Evolutionary conservation across 441 rosid species (phyloP).

Genomic region (Populus trichocarpa): DNA sequence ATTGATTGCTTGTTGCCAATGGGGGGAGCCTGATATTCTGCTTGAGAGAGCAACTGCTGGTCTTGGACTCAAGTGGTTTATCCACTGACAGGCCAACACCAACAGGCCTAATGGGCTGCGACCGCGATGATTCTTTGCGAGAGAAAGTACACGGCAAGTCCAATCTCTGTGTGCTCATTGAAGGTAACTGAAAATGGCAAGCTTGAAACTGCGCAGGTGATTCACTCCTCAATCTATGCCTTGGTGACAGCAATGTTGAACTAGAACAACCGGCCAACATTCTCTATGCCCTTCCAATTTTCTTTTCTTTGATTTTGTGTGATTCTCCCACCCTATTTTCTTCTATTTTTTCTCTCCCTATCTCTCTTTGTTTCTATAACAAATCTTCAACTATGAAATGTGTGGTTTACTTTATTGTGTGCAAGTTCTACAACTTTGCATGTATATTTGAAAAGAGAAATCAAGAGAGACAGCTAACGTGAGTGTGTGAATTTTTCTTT

Average conservation of each 20-base stretch:
- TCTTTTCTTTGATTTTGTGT: conserved; percentile 15
- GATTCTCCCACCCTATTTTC: conserved; percentile 38
- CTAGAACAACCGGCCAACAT: conserved; percentile 99
- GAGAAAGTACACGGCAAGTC: conserved; percentile 84
- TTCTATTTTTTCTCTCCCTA: conserved; percentile 25
- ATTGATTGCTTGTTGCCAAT: conserved; percentile 49
- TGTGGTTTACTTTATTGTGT: conserved; percentile 18
- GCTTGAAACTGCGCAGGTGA: conserved; percentile 69
- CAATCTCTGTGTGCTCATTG: conserved; percentile 97
- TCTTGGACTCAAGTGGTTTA: conserved; percentile 59
- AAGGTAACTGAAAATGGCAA: conserved; percentile 69
- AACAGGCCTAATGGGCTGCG: conserved; percentile 68
- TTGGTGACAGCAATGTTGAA: conserved; percentile 90
- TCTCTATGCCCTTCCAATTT: conserved; percentile 54
- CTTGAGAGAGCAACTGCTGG: conserved; percentile 61
- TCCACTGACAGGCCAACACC: conserved; percentile 60
- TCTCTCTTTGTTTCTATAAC: conserved; percentile 33
- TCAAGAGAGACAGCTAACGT: conserved; percentile 42
- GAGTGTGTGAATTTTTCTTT: conserved; percentile 51
- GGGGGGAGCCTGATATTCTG: conserved; percentile 88
- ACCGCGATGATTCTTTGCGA: conserved; percentile 63
- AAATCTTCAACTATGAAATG: conserved; percentile 16
- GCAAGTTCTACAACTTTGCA: conserved; percentile 22
- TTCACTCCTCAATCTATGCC: conserved; percentile 95
- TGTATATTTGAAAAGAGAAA: conserved; percentile 27